These are phyloP conservation scores for sunflower (Helianthus annuus) DNA, from an alignment of 129 eudicot species.

Conservation along the genomic window HanXRQr2.0-SUNRISE NC_035436.2:160663263-160663762, in stretches of 20 bases:
- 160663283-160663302: too few species aligned
- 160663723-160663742: conserved; percentile 16
- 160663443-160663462: not conserved
- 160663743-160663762: not conserved
- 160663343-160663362: too few species aligned
- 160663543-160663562: conserved; percentile 69
- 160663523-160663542: conserved; percentile 25
- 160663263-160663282: too few species aligned
- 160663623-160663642: conserved; percentile 98
- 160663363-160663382: too few species aligned
- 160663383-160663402: too few species aligned
- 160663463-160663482: not conserved
- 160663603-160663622: conserved; percentile 81
- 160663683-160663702: conserved; percentile 81
- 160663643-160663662: conserved; percentile 92
- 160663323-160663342: too few species aligned
- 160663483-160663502: not conserved
- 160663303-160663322: too few species aligned
- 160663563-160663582: conserved; percentile 88
- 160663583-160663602: conserved; percentile 73
- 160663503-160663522: not conserved
- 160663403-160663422: too few species aligned
- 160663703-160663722: conserved; percentile 20
- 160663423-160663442: not conserved
- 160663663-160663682: conserved; percentile 79